Base-by-base conservation (phyloP, 2,329 filamentous ascomycete species). In the Drechslerella dactyloides region DNA sequence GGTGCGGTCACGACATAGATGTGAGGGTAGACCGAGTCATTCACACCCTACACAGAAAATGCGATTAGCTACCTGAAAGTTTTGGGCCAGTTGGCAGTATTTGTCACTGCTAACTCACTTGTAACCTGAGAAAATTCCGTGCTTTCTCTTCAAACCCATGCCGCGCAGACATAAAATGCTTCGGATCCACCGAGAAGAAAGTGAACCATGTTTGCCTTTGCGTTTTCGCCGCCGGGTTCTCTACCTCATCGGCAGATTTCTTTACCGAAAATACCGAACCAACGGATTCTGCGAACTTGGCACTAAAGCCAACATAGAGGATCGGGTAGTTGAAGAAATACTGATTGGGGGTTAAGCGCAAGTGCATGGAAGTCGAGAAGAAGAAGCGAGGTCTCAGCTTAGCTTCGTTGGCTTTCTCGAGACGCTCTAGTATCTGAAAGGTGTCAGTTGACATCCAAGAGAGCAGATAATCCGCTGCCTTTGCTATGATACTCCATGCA, bases 1-100 rank as follows among this genome's bases (percentile, higher is more conserved):
- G 89, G 85, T 2, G 88, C 87, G 1, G 90, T 92, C 21, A 90
- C 82, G 2, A 93, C 81, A 75, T 91, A 91, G 0, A 86, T 88
- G 75, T 87, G 82, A 10, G 87, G 85, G 79, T 89, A 92, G 51
- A 82, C 80, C 1, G 81, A 77, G 55, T 85, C 84, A 66, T 87
- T 81, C n/a, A 86, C 81, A 11, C 82, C 82, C 85, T 91, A 73
- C n/a, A 51, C 33, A 7, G 24, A 24, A 27, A 40, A 33, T 24
- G 30, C n/a, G 42, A 5, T 21, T 50, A 55, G 19, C 23, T 65
- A 75, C 23, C 37, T 1, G 7, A 24, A n/a, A 24, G 23, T 13
- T 40, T 60, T 23, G 44, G 54, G 24, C 30, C 44, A 42, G 65
- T 74, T 55, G 78, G 73, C 23, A 73, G 19, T 51, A n/a, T n/a